Percentiles rank a stretch among this genome's conserved stretches.
Evolutionary conservation across 371 early-diverging fungal species (phyloP).

Genomic region (Synchytrium microbalum): DNA sequence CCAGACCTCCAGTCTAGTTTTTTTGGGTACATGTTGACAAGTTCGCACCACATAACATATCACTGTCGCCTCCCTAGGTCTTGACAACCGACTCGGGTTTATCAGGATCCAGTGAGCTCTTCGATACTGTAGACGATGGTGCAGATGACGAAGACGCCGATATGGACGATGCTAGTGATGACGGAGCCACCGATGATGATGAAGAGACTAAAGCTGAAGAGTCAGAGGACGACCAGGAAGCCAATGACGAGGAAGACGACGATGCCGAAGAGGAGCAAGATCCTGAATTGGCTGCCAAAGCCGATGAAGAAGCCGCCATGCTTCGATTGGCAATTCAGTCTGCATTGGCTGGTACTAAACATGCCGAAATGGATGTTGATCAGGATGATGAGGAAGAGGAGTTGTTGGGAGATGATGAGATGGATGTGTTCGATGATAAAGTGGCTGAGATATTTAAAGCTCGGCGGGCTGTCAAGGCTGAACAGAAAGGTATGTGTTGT

Average conservation of each 20-base stretch:
- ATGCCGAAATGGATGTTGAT: slow-evolving; percentile 17
- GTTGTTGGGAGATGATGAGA: slow-evolving; percentile 80
- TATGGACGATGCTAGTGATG: slow-evolving; percentile 28
- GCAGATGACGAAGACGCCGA: slow-evolving; percentile 32
- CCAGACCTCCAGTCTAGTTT: background rate
- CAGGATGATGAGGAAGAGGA: slow-evolving; percentile 47
- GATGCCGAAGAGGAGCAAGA: slow-evolving; percentile 15
- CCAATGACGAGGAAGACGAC: slow-evolving; percentile 34
- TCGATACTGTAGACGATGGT: slow-evolving; percentile 47
- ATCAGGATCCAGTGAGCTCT: slow-evolving; percentile 46
- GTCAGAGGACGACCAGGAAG: slow-evolving; percentile 36
- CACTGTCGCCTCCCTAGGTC: slow-evolving; percentile 24
- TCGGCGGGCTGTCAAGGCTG: slow-evolving; percentile 61
- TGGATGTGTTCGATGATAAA: slow-evolving; percentile 87
- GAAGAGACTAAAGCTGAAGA: slow-evolving; percentile 35
- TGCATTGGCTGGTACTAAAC: slow-evolving; percentile 18
- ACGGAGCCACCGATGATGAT: slow-evolving; percentile 45
- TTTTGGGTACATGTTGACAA: background rate
- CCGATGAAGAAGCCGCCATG: slow-evolving; percentile 28
- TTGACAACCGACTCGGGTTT: slow-evolving; percentile 45
- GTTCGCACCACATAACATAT: slow-evolving; percentile 1
- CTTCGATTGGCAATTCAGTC: background rate
- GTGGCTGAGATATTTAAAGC: slow-evolving; percentile 75
- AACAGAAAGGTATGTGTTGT: slow-evolving; percentile 49
- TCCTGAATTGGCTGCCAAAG: slow-evolving; percentile 33